These are phyloP conservation scores for Wickerhamomyces sp. DNA, from an alignment of 1,139 yeast genomes.

Conservation along the genomic window DNA sequence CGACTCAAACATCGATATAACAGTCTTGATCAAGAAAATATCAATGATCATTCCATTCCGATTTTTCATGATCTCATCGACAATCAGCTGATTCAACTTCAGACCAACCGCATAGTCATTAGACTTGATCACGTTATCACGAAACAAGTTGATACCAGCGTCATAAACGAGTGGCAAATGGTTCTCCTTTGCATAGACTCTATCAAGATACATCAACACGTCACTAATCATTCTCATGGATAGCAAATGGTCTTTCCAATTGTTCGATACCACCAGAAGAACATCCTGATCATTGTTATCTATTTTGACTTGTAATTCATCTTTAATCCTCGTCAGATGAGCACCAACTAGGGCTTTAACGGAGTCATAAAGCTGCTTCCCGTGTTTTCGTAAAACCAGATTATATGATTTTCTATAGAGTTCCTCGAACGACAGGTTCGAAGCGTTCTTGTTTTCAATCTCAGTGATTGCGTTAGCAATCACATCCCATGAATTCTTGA, in stretches of 20 bases:
- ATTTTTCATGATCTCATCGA: conserved; percentile 55
- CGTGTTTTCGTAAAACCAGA: conserved; percentile 70
- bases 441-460: conserved; percentile 71
- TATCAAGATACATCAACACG: conserved; percentile 77
- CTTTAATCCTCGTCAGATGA: conserved; percentile 40
- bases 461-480: conserved; percentile 72
- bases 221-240: conserved; percentile 82
- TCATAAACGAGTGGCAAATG: conserved; percentile 68
- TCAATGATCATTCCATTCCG: conserved; percentile 61
- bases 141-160: conserved; percentile 61
- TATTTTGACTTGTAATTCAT: conserved; percentile 13
- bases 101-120: conserved; percentile 47
- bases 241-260: conserved; percentile 74
- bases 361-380: conserved; percentile 61
- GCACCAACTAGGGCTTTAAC: conserved; percentile 46
- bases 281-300: conserved; percentile 28
- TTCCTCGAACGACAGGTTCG: conserved; percentile 76
- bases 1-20: conserved; percentile 70
- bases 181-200: conserved; percentile 77
- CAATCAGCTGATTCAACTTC: conserved; percentile 42
- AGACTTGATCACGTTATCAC: conserved; percentile 37
- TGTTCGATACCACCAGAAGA: conserved; percentile 41
- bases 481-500: conserved; percentile 64
- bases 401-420: conserved; percentile 80
- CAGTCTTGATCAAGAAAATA: conserved; percentile 52